phyloP scores from a whole-genome alignment of 2,329 filamentous ascomycete species.

The Lojkania enalia region DNA sequence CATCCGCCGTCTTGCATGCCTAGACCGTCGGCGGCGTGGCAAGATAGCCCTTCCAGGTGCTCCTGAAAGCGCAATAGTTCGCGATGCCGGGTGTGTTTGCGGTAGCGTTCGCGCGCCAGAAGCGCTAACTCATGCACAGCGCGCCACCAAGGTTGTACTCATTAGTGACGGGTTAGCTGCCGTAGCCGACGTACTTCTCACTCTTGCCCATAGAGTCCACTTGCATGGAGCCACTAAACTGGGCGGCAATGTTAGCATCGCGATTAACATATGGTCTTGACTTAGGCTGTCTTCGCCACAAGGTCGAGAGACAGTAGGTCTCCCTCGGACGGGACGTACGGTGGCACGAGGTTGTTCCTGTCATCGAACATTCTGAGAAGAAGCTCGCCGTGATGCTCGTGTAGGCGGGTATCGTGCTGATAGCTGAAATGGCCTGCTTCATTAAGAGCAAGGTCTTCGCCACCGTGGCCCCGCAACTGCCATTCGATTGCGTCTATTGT shows the following conservation, averaged over 20 bases:
- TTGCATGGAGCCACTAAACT: conserved; percentile 4
- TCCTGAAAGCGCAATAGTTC: conserved; percentile 3
- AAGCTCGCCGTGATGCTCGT: conserved; percentile 3
- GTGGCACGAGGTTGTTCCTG: conserved; percentile 1
- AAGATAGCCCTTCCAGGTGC: conserved; percentile 4
- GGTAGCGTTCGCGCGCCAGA: conserved; percentile 3
- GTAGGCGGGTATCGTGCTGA: conserved; percentile 3
- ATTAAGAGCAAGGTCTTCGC: conserved; percentile 2
- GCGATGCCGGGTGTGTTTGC: neutral
- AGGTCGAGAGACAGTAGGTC: conserved; percentile 2
- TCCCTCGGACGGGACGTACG: conserved; percentile 4
- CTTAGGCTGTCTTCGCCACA: conserved; percentile 2
- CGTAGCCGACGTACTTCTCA: conserved; percentile 1
- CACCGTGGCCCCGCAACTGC: conserved; percentile 5
- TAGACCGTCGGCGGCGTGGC: conserved; percentile 2
- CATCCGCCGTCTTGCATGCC: conserved; percentile 4
- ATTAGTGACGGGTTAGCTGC: conserved; percentile 3
- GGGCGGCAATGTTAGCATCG: conserved; percentile 4
- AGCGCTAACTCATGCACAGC: conserved; percentile 5
- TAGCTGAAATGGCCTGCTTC: conserved; percentile 2
- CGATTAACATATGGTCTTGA: neutral
- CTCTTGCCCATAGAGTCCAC: neutral
- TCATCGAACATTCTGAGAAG: conserved; percentile 3
- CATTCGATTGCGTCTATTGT: conserved; percentile 3
- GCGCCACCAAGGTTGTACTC: conserved; percentile 4